Evolutionary conservation across 306 rosid genomes (phyloP).

Genomic region (Amphicarpaea edgeworthii): DNA sequence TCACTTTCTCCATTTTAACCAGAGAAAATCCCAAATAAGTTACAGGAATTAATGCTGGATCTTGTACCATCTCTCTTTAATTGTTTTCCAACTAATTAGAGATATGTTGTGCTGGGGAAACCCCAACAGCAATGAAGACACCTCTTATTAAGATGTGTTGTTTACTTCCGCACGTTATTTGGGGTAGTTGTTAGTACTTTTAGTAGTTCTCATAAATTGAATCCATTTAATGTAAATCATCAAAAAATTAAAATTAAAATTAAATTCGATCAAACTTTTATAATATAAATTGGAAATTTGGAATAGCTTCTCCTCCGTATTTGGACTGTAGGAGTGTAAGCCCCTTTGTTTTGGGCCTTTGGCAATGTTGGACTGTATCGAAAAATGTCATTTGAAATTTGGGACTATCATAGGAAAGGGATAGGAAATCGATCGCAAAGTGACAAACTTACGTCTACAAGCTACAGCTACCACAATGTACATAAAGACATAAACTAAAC

Average conservation of each 20-base stretch:
- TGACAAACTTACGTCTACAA: no score
- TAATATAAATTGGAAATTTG: not conserved
- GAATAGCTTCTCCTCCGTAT: no score
- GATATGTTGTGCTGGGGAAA: conserved; percentile 42
- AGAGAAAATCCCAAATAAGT: no score
- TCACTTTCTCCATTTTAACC: no score
- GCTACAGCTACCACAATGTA: no score
- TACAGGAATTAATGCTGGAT: not conserved
- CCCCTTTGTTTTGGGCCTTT: not conserved
- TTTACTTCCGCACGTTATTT: conserved; percentile 6
- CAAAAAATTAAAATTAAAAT: not conserved
- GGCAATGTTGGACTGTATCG: not conserved
- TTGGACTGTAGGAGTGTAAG: not conserved
- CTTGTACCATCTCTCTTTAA: not conserved
- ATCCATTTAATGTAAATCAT: not conserved
- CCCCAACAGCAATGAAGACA: conserved; percentile 30
- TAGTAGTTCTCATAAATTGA: not conserved
- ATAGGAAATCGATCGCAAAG: no score
- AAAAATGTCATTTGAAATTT: not conserved
- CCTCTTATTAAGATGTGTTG: not conserved
- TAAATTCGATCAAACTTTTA: no score
- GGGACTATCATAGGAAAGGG: not conserved
- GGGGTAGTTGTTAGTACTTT: not conserved
- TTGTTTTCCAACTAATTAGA: conserved; percentile 1
- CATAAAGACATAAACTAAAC: no score